phyloP scores from a whole-genome alignment of 1,284 basidiomycete species.

The Microbotryum intermedium region DNA sequence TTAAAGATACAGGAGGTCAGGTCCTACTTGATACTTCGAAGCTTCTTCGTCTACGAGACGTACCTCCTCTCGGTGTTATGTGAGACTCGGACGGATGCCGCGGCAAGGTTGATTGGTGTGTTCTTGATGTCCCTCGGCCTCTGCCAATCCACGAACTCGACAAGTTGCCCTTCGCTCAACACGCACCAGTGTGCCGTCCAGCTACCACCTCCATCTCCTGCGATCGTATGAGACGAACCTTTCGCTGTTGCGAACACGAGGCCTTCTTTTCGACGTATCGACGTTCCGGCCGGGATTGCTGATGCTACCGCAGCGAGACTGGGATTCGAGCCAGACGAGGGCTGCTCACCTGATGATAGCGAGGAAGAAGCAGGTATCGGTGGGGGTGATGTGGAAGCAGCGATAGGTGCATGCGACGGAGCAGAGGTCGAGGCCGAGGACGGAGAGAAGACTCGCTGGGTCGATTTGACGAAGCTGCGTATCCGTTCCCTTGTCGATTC shows the following conservation, averaged over 20 bases:
- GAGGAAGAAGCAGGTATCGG: no score
- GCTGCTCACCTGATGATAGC: no score
- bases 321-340: no score
- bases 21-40: background rate
- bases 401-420: no score
- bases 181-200: conserved; percentile 28
- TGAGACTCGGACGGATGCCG: conserved; percentile 2
- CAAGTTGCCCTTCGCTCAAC: conserved; percentile 26
- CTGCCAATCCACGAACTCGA: conserved; percentile 27
- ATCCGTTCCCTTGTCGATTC: no score
- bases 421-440: no score
- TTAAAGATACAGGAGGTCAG: no score
- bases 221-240: conserved; percentile 13
- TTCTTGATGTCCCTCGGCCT: background rate
- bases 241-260: conserved; percentile 25
- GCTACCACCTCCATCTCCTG: conserved; percentile 22
- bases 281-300: no score
- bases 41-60: conserved; percentile 10
- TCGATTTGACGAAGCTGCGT: no score
- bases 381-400: no score
- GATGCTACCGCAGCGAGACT: no score
- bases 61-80: background rate
- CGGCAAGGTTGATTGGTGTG: conserved; percentile 2
- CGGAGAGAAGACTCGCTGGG: no score
- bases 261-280: conserved; percentile 28